A percentile compares a stretch with the other conserved stretches of the same genome.
These are phyloP conservation scores for Dendrobium chrysotoxum DNA, from an alignment of 106 monocot genomes.

Conservation along the genomic window DNA sequence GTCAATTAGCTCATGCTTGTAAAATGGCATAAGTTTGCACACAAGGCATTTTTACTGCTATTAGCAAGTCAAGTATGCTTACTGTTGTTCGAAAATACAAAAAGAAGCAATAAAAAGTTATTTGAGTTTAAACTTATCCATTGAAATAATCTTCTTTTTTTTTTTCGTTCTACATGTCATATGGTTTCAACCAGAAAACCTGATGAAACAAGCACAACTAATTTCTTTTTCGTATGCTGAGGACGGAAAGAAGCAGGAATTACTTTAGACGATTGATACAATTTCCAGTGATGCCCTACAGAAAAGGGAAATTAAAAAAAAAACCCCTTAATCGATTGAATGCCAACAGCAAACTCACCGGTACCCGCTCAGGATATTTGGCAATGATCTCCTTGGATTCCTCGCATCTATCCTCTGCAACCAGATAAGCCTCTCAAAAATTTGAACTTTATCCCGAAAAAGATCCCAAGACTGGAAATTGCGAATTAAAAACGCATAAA, in stretches of 20 bases:
- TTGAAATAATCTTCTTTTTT: too few species aligned
- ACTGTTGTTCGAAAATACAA: too few species aligned
- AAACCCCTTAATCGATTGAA: not conserved
- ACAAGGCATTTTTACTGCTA: too few species aligned
- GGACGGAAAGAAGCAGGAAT: not conserved
- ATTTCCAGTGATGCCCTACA: not conserved
- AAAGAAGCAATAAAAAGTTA: too few species aligned
- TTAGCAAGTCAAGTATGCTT: too few species aligned
- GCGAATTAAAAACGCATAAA: not conserved
- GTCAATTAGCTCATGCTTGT: too few species aligned
- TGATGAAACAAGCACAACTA: not conserved
- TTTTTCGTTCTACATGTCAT: too few species aligned
- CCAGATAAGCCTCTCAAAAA: not conserved
- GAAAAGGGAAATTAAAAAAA: not conserved
- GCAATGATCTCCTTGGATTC: slow-evolving; percentile 58
- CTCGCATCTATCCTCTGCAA: slow-evolving; percentile 49
- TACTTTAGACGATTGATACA: not conserved
- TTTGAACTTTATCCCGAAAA: not conserved
- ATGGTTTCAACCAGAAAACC: too few species aligned
- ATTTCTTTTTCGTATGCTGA: not conserved
- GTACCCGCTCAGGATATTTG: slow-evolving; percentile 60
- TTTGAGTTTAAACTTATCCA: too few species aligned
- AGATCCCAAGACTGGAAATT: not conserved
- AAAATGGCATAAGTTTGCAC: too few species aligned
- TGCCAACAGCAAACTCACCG: slow-evolving; percentile 25